Evolutionary conservation across 331 rosid genomes (phyloP).

Genomic region (Quercus phellos): DNA sequence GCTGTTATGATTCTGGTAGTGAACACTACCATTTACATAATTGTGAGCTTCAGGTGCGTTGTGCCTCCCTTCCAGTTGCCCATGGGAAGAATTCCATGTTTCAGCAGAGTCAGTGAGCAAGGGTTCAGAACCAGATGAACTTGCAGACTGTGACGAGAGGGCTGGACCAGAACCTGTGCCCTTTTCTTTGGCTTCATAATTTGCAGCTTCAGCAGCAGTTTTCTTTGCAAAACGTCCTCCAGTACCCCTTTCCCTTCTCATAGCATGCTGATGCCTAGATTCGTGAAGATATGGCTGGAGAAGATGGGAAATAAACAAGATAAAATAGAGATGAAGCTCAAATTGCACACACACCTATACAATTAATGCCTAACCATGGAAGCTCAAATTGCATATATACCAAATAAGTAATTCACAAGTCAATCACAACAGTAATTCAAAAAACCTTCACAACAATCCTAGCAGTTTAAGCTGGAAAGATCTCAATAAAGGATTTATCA

Average conservation of each 20-base stretch:
- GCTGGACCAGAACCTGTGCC: slow-evolving; percentile 58
- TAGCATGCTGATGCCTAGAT: slow-evolving; percentile 95
- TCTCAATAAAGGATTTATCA: neutral
- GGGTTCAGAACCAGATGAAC: slow-evolving; percentile 87
- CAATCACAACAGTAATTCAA: neutral
- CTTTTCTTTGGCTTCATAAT: slow-evolving; percentile 45
- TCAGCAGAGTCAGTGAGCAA: slow-evolving; percentile 62
- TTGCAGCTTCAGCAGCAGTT: slow-evolving; percentile 34
- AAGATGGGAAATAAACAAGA: slow-evolving; percentile 26
- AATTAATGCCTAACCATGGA: neutral
- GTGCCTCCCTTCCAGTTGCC: slow-evolving; percentile 48
- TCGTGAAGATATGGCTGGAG: slow-evolving; percentile 94
- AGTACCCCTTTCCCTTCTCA: slow-evolving; percentile 81
- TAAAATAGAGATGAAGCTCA: neutral
- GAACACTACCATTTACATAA: slow-evolving; percentile 46
- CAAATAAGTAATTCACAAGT: neutral
- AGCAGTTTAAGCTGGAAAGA: neutral
- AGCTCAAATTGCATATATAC: neutral
- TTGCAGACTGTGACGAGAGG: slow-evolving; percentile 65
- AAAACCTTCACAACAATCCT: neutral
- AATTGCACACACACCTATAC: neutral
- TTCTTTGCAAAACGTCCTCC: slow-evolving; percentile 99
- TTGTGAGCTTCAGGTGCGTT: slow-evolving; percentile 21
- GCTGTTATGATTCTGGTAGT: slow-evolving; percentile 44
- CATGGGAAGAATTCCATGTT: slow-evolving; percentile 71